phyloP scores from a whole-genome alignment of 495 filamentous ascomycete species.

The Aspergillus wentii region DNA sequence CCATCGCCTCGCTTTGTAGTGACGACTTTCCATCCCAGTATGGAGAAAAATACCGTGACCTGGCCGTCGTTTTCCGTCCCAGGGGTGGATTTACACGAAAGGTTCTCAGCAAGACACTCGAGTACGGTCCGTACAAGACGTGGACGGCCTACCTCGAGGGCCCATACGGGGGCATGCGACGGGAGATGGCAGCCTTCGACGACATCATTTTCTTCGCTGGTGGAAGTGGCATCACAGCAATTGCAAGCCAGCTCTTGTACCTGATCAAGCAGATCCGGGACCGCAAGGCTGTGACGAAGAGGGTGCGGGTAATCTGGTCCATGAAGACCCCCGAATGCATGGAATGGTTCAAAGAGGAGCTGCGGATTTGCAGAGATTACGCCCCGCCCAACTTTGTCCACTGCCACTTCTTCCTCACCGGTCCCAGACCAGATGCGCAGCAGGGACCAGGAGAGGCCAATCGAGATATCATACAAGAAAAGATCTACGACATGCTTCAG shows the following conservation, averaged over 20 bases:
- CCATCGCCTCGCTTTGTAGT: conserved; percentile 84
- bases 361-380: conserved; percentile 80
- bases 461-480: conserved; percentile 64
- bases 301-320: conserved; percentile 87
- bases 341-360: conserved; percentile 97
- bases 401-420: conserved; percentile 91
- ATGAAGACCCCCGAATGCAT: conserved; percentile 85
- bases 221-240: conserved; percentile 89
- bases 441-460: no score
- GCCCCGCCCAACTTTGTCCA: conserved; percentile 79
- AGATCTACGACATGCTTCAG: conserved; percentile 75
- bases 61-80: conserved; percentile 85
- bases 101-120: conserved; percentile 70
- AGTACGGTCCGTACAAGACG: conserved; percentile 77
- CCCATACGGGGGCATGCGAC: conserved; percentile 89
- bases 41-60: conserved; percentile 79
- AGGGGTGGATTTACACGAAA: conserved; percentile 83
- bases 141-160: conserved; percentile 90
- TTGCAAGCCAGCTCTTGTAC: conserved; percentile 84
- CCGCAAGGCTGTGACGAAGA: conserved; percentile 85
- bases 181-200: conserved; percentile 88
- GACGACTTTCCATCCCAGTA: conserved; percentile 85
- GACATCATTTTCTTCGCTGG: conserved; percentile 89
- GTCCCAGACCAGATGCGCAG: conserved; percentile 46
- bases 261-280: conserved; percentile 93